Percentiles rank a stretch among this genome's conserved stretches.
Evolutionary conservation across 257 asterid genomes (phyloP).

Genomic region (Striga asiatica): DNA sequence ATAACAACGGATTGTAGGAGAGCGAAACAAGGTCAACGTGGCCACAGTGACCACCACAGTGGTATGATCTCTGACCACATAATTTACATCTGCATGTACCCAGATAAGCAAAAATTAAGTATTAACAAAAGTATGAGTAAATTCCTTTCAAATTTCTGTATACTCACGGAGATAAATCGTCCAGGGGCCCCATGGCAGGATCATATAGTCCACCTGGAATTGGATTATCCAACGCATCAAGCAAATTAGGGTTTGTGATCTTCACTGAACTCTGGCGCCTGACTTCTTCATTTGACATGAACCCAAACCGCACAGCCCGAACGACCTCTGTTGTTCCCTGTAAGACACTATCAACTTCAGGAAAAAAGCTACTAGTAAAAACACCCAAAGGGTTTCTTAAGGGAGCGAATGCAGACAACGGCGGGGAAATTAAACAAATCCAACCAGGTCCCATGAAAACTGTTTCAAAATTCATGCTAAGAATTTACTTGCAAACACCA

Average conservation of each 20-base stretch:
- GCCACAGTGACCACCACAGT: slow-evolving; percentile 81
- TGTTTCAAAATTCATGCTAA: too few relatives aligned
- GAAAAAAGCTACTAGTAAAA: too few relatives aligned
- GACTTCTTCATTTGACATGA: slow-evolving; percentile 67
- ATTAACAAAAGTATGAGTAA: not conserved
- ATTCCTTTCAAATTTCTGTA: not conserved
- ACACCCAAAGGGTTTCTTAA: too few relatives aligned
- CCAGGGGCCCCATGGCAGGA: slow-evolving; percentile 62
- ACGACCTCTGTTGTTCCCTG: slow-evolving; percentile 34
- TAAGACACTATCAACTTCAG: too few relatives aligned
- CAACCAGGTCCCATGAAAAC: too few relatives aligned
- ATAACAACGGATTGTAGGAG: slow-evolving; percentile 65
- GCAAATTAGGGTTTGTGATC: slow-evolving; percentile 43
- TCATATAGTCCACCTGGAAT: slow-evolving; percentile 68
- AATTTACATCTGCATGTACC: slow-evolving; percentile 58
- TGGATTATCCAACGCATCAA: slow-evolving; percentile 42
- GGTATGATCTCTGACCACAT: slow-evolving; percentile 46
- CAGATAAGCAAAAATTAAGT: not conserved
- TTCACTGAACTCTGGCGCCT: slow-evolving; percentile 50
- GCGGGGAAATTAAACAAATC: too few relatives aligned
- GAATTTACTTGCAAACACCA: too few relatives aligned
- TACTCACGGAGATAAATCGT: slow-evolving; percentile 38
- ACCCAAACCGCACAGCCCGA: slow-evolving; percentile 49
- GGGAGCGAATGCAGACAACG: too few relatives aligned
- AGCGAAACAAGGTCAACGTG: slow-evolving; percentile 71